Evolutionary conservation across 257 asterid species (phyloP), one percentile per base, ranked within the genome.

Genomic region (Ocimum tenuiflorum): DNA sequence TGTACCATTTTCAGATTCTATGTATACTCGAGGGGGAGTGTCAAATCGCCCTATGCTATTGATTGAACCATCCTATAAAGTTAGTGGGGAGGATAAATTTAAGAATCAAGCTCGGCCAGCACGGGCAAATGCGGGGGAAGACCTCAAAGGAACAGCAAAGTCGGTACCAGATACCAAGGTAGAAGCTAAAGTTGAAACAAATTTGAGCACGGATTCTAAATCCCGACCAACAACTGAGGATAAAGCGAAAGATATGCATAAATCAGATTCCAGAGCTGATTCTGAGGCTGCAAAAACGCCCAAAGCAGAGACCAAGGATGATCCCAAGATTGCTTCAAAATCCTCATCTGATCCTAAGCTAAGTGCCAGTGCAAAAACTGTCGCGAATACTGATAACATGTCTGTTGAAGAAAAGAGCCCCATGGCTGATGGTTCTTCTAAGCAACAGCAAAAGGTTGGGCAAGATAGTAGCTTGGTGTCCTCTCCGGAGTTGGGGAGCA

Each of bases 61-160:
- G 72, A 81, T 85, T 41, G 99, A 92, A 69, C 95, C 99, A 33
- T 71, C 94, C 69, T 80, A 86, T 63, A 92, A 89, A 74, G 71
- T 86, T 76, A 87, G 81, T 54, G 96, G 91, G 38, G 97, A 86
- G 71, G 96, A 92, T 31, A 88, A 79, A 77, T 70, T 75, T 18
- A 89, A 89, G 74, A 47, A 41, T 74, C 90, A 78, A 74, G 62
- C 80, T 65, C 87, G 86, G 57, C 33, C 87, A 53, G 35, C 77
- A 14, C 88, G 81, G 7, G 70, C 77, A 60, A 83, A 65, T 67
- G 85, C 76, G 15, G 97, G 77, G 62, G 89, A 82, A 63, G 92
- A 80, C 55, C 55, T 63, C 73, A 89, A 87, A 80, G 74, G 78
- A 72, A 62, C 81, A 19, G 63, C 60, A 51, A 79, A 75, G 77